Base-by-base conservation (phyloP, 164 flowering plant species). In the Malania oleifera region DNA sequence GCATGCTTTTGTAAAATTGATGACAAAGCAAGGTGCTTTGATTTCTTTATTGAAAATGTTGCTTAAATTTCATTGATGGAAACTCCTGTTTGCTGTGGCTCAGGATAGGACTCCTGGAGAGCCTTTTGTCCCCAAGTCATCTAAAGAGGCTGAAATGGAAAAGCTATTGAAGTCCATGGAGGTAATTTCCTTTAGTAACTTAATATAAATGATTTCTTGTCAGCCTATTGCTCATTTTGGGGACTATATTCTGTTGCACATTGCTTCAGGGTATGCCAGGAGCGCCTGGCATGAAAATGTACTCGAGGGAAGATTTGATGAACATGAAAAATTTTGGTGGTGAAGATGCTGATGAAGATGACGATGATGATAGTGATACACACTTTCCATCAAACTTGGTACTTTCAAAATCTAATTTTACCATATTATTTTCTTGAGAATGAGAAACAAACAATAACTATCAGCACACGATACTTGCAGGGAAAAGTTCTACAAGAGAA, bases 81-180 rank as follows among this genome's bases (percentile, higher is more conserved):
- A 51, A 40, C 25, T 25, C 22, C 20, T 24, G 19, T 20, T 27
- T 62, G 39, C 20, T 62, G 29, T 71, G 47, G 13, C 38, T 29
- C 84, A 90, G 98, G 78, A 78, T 61, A 75, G 98, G 77, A 60
- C 52, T 66, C 96, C 97, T 39, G 97, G 95, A 44, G 97, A 88
- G 67, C 76, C 84, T 54, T 93, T 93, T 73, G 70, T 76, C 35
- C 80, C 95, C 8, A 93, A 88, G 63, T 76, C 96, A 20, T 57
- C 82, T 5, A 90, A 90, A 69, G 97, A 93, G 54, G 92, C 89
- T 71, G 97, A 93, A 81, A 90, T 90, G 95, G 97, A 85, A 44
- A 93, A 66, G 73, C 68, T 90, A 5, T 10, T 93, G 78, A 83
- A 68, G 66, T 86, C 95, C 35, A 90, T 90, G 97, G 76, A 93